Evolutionary conservation across 495 filamentous ascomycete genomes (phyloP), one percentile per base, ranked within the genome.

Genomic region (Xylaria flabelliformis): DNA sequence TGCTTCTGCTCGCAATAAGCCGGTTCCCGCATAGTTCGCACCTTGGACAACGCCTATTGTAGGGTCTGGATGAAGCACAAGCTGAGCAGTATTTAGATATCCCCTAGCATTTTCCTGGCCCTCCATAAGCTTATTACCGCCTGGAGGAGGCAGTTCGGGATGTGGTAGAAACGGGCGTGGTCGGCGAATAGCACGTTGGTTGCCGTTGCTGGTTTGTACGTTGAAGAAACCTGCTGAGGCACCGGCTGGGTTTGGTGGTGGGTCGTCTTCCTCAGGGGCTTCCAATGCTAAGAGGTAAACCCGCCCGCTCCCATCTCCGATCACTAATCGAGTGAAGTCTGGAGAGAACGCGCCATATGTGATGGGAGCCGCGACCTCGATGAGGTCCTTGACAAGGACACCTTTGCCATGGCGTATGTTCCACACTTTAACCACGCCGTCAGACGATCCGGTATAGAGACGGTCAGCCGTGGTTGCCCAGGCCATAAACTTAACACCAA

Each of bases 361-460:
- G 55, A 93, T 82, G 0, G 88, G 87, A 0, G 83, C 85, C 1
- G 84, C 76, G 8, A 84, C 77, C 68, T 83, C 80, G 2, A 88
- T 76, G 0, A 89, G 76, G 55, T 95, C 86, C 32, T 87, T 80
- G n/a, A 97, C 84, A 39, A 92, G 85, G 3, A 90, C 85, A 26
- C 86, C 86, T 56, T 84, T 84, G 2, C 73, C 72, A 1, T 82
- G 79, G 24, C 83, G 82, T 26, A 97, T 84, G 77, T 98, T 90
- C 96, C 96, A 99, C 24, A 90, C 86, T 68, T 94, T 97, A 8
- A 99, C 85, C 0, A 91, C 83, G 1, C 96, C 95, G 77, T 99
- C 96, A 0, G 94, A 96, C 3, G 91, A 91, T 3, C 95, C 96
- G n/a, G 93, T 97, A 75, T 95, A 97, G 58, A 98, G 88, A 0